Base-by-base conservation (phyloP, 2,329 filamentous ascomycete species). In the Leptodontidium sp. region DNA sequence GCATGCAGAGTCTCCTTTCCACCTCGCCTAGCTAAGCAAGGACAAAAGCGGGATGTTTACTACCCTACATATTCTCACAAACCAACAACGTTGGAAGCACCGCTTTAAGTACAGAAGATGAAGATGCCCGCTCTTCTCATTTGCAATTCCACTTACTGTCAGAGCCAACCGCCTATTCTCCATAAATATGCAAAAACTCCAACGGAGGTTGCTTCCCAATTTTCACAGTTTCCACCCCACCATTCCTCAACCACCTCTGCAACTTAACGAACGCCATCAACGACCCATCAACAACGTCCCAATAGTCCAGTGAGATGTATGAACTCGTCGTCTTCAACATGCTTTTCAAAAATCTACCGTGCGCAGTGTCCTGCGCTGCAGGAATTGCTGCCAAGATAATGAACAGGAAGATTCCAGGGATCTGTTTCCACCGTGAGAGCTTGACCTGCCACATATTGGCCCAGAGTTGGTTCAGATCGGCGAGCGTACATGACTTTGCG, bases 381-480 rank as follows among this genome's bases (percentile, higher is more conserved):
- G 67, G 72, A 21, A 67, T 69, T 0, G 61, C 64, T 4, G 65
- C 66, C 8, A 75, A 50, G 32, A 74, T 59, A 4, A 72, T 65
- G 38, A 68, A 75, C 7, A 75, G 43, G 59, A 74, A 75, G 15
- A 87, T 80, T 40, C 85, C 85, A 15, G 85, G 77, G 29, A 84
- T 78, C 2, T 78, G 75, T 68, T 83, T 82, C 84, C 84, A 86
- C 5, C 78, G 79, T 2, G 81, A 76, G 43, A 86, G 77, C 1
- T 82, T 80, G 4, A 84, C 81, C 21, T 80, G 78, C 84, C 85
- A 86, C 12, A 82, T 78, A 2, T 80, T 80, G 15, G 77, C 78
- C 85, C 85, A 87, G 5, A 87, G 79, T 53, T 75, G 73, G 11
- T 78, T 66, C 67, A 85, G 82, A 53, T 85, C 82, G 9, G 73